These are phyloP conservation scores for Pseudocercospora pini-densiflorae DNA, from an alignment of 2,329 filamentous ascomycete genomes.

Conservation along the genomic window DNA sequence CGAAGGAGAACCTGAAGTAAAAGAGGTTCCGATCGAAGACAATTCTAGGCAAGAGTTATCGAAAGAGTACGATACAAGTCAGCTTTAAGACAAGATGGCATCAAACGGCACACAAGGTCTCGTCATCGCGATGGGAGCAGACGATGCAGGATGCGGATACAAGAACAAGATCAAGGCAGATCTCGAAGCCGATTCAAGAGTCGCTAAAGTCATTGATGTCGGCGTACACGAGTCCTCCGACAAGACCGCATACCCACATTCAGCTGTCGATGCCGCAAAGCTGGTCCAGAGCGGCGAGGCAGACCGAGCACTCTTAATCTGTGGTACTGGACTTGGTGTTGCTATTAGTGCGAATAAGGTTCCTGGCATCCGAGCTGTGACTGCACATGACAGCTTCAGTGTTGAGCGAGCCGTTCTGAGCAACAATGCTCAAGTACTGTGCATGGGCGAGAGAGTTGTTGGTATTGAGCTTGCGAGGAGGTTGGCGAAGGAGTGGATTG, in stretches of 20 bases:
- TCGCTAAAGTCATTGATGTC: conserved; percentile 73
- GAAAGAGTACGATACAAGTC: conserved; percentile 39
- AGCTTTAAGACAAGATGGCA: conserved; percentile 35
- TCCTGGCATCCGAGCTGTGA: conserved; percentile 82
- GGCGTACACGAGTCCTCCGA: conserved; percentile 69
- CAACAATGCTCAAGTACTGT: conserved; percentile 86
- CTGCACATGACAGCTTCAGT: conserved; percentile 83
- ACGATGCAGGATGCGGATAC: conserved; percentile 77
- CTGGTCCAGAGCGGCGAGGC: conserved; percentile 66
- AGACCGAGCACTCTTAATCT: conserved; percentile 81
- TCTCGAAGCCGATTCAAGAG: conserved; percentile 68
- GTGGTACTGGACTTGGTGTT: conserved; percentile 84
- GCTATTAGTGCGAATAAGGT: conserved; percentile 91
- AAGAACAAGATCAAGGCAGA: conserved; percentile 77
- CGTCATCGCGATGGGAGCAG: conserved; percentile 66
- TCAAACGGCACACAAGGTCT: conserved; percentile 26
- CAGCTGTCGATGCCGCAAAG: conserved; percentile 73
- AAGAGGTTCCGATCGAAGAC: conserved; percentile 7
- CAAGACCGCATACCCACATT: conserved; percentile 81
- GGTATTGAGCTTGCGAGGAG: conserved; percentile 79
- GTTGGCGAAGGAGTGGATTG: conserved; percentile 80
- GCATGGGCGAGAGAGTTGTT: conserved; percentile 82
- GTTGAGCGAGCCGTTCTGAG: conserved; percentile 80
- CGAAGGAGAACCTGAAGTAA: conserved; percentile 25
- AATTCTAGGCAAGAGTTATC: conserved; percentile 19